Conservation (phyloP, 108 stramenopile species). For the Cylindrotheca fusiformis region DNA sequence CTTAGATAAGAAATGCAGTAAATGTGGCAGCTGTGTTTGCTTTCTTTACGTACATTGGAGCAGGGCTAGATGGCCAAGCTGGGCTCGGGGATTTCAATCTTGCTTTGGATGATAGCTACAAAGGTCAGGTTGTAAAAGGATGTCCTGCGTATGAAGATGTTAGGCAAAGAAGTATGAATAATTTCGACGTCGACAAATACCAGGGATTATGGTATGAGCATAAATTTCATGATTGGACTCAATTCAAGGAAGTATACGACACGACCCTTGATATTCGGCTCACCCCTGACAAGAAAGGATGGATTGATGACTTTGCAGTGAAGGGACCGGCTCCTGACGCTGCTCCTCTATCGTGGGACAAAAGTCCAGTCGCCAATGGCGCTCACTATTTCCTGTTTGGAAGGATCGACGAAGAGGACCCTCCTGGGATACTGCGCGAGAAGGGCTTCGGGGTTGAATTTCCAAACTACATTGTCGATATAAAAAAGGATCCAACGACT, state of each 20-base stretch:
- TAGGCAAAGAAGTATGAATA: slow-evolving; percentile 80
- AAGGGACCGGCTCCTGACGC: slow-evolving; percentile 83
- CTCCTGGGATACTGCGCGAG: slow-evolving; percentile 83
- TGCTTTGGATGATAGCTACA: slow-evolving; percentile 80
- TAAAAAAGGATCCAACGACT: slow-evolving; percentile 69
- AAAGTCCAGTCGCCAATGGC: slow-evolving; percentile 89
- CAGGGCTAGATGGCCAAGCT: slow-evolving; percentile 81
- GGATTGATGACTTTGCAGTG: slow-evolving; percentile 90
- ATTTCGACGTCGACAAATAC: slow-evolving; percentile 86
- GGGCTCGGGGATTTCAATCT: slow-evolving; percentile 86
- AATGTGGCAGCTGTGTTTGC: slow-evolving; percentile 73
- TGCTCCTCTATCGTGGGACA: slow-evolving; percentile 81
- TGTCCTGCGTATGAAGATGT: slow-evolving; percentile 89
- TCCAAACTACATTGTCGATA: slow-evolving; percentile 91
- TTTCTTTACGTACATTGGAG: slow-evolving; percentile 76
- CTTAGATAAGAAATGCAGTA: slow-evolving; percentile 63
- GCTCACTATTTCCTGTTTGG: slow-evolving; percentile 93
- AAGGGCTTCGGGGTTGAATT: slow-evolving; percentile 92
- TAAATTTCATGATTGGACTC: slow-evolving; percentile 93
- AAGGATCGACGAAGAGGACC: slow-evolving; percentile 78
- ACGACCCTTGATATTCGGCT: slow-evolving; percentile 88
- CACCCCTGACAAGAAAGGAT: slow-evolving; percentile 59
- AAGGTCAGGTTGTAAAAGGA: slow-evolving; percentile 79
- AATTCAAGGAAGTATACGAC: slow-evolving; percentile 93
- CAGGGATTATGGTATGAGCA: slow-evolving; percentile 91